These are phyloP conservation scores for Ceratopteris richardii DNA, from an alignment of 75 land plant genomes.

Conservation along the genomic window DNA sequence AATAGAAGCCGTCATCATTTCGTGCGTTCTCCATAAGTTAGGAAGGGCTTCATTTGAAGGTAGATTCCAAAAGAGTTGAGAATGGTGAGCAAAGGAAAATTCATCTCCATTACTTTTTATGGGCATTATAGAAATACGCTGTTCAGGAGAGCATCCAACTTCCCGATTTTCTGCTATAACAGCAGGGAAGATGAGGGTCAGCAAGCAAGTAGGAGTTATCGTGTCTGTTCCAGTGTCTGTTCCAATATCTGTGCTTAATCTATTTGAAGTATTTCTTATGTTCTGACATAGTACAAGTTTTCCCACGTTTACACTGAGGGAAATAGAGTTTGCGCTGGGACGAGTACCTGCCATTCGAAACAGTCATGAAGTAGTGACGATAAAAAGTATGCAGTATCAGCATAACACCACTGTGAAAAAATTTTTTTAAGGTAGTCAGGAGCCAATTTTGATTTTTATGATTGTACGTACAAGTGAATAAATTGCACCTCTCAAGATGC, in stretches of 20 bases:
- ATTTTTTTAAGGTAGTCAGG: too few species aligned
- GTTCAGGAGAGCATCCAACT: not conserved
- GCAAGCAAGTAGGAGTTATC: not conserved
- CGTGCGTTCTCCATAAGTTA: not conserved
- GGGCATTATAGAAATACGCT: not conserved
- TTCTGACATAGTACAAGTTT: not conserved
- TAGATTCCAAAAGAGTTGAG: not conserved
- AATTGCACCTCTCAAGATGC: too few species aligned
- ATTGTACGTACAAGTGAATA: too few species aligned
- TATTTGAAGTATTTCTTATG: not conserved
- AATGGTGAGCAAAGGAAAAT: not conserved
- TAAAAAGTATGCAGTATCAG: too few species aligned
- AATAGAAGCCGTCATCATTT: conserved; percentile 1
- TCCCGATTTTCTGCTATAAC: not conserved
- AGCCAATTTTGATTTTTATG: too few species aligned
- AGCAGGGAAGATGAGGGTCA: conserved; percentile 3
- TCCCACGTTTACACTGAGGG: not conserved
- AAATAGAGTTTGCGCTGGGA: not conserved
- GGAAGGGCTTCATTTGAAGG: not conserved
- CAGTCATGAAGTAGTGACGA: too few species aligned
- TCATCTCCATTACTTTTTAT: not conserved
- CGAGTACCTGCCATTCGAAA: too few species aligned
- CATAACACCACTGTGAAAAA: too few species aligned
- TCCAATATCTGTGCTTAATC: not conserved
- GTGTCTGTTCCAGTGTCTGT: not conserved